Evolutionary conservation across 2,329 filamentous ascomycete species (phyloP).

Genomic region (Trichoderma breve): DNA sequence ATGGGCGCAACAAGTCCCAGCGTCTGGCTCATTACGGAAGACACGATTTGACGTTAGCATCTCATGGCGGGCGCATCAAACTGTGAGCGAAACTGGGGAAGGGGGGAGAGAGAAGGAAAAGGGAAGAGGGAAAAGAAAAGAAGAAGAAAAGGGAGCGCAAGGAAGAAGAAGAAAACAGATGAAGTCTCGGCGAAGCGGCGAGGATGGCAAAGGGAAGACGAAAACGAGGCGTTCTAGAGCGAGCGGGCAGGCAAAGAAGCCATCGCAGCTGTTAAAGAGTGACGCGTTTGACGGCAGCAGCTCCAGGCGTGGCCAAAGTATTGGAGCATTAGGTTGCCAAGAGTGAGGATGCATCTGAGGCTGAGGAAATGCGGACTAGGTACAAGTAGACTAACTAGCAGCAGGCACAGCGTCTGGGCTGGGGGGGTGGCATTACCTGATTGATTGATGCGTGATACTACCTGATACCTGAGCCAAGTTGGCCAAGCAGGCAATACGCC

Average conservation of each 20-base stretch:
- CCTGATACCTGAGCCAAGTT: neutral
- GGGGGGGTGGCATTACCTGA: neutral
- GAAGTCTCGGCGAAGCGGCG: neutral
- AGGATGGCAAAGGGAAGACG: neutral
- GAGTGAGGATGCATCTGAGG: constrained; percentile 16
- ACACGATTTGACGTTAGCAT: constrained; percentile 1
- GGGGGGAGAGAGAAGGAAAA: neutral
- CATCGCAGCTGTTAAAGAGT: constrained; percentile 15
- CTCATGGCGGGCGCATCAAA: neutral
- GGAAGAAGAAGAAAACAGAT: neutral
- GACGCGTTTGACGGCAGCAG: neutral
- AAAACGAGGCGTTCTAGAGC: constrained; percentile 8
- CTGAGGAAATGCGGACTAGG: constrained; percentile 12
- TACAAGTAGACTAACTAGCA: neutral
- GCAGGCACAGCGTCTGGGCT: neutral
- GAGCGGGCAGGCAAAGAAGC: constrained; percentile 7
- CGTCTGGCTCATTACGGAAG: constrained; percentile 9
- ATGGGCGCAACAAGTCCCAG: neutral
- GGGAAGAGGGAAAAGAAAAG: neutral
- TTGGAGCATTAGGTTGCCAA: constrained; percentile 10
- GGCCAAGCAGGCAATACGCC: too few relatives aligned
- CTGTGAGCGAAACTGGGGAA: neutral
- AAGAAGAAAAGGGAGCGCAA: neutral
- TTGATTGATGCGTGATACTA: neutral
- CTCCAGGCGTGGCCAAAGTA: neutral